phyloP scores from a whole-genome alignment of 768 basidiomycete species.

The Russula ochroleuca region DNA sequence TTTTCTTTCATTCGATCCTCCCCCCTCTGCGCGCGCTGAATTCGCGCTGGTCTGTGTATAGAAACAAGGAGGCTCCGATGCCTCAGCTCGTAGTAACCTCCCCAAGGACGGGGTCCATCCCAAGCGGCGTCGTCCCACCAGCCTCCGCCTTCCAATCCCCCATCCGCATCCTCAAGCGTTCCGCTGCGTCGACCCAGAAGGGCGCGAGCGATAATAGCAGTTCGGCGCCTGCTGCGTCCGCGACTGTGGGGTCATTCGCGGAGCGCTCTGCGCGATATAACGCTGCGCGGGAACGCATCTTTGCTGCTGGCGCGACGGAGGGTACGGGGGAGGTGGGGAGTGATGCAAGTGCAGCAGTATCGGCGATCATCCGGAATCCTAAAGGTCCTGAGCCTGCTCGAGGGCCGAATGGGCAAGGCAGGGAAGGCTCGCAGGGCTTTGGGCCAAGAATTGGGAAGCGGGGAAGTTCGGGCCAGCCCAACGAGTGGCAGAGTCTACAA shows the following conservation, averaged over 20 bases:
- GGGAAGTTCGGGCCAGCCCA: not conserved
- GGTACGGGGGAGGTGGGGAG: not conserved
- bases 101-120: constrained; percentile 35
- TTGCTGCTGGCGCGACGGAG: constrained; percentile 35
- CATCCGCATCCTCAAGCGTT: constrained; percentile 69
- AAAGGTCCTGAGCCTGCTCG: constrained; percentile 16
- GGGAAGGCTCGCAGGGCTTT: constrained; percentile 20
- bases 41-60: constrained; percentile 29
- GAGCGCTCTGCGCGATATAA: constrained; percentile 72
- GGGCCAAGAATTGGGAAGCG: constrained; percentile 10
- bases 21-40: not conserved
- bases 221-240: constrained; percentile 21
- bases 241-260: constrained; percentile 41
- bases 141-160: constrained; percentile 55
- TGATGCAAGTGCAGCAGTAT: not conserved
- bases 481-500: constrained; percentile 1
- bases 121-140: constrained; percentile 43
- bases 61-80: constrained; percentile 64
- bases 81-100: constrained; percentile 52
- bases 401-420: constrained; percentile 5
- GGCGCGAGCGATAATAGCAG: constrained; percentile 1
- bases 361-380: constrained; percentile 24
- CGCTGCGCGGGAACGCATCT: constrained; percentile 70
- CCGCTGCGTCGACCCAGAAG: constrained; percentile 31
- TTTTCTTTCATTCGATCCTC: constrained; percentile 25